Conservation (phyloP, 176 grass and related monocot species). For the bread wheat (Triticum aestivum) region DNA sequence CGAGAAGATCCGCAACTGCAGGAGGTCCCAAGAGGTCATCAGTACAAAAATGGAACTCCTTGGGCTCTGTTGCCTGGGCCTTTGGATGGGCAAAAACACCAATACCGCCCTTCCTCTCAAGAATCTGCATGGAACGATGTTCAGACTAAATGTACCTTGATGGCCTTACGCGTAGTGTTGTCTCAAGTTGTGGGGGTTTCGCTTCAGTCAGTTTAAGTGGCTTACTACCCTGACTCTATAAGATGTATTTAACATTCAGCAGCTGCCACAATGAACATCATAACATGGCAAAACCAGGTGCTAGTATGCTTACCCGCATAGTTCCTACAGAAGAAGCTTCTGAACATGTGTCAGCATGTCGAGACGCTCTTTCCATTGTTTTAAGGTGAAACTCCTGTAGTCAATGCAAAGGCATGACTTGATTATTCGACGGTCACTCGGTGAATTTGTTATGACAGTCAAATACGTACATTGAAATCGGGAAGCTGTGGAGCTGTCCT, state of each 20-base stretch:
- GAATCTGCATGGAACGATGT: conserved; percentile 57
- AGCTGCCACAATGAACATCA: not conserved
- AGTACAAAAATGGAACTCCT: too few relatives aligned
- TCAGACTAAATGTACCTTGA: conserved; percentile 48
- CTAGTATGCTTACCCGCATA: conserved; percentile 37
- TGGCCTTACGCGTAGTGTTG: conserved; percentile 50
- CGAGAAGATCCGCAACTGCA: too few relatives aligned
- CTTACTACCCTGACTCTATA: conserved; percentile 58
- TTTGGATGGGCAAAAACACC: conserved; percentile 42
- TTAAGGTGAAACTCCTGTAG: too few relatives aligned
- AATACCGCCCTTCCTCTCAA: conserved; percentile 65
- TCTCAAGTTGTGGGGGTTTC: conserved; percentile 38
- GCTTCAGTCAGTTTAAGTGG: conserved; percentile 49
- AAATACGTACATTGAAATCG: too few relatives aligned
- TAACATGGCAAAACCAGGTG: not conserved
- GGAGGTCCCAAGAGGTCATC: too few relatives aligned
- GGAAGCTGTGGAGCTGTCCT: too few relatives aligned
- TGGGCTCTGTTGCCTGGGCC: too few relatives aligned
- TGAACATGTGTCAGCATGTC: conserved; percentile 51
- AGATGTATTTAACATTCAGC: conserved; percentile 36
- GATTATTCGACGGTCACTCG: too few relatives aligned
- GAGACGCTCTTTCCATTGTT: not conserved
- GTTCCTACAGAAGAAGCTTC: conserved; percentile 57
- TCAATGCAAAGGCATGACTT: too few relatives aligned
- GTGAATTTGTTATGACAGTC: too few relatives aligned